Conservation (phyloP, 2,329 filamentous ascomycete genomes). For the Teratosphaeria gauchensis region DNA sequence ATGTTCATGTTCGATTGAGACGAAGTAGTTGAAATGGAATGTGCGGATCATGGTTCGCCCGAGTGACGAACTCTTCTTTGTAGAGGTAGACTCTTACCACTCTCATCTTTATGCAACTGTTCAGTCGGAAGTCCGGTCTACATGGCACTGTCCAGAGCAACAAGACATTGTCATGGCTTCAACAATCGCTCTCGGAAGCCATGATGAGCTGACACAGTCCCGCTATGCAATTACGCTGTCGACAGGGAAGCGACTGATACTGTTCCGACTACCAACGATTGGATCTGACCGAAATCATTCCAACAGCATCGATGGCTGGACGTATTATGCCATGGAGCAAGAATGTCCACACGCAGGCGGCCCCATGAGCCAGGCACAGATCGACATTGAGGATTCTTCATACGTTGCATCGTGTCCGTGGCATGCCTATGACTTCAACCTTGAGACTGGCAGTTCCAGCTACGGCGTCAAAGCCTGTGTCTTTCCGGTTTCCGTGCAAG, state of each 20-base stretch:
- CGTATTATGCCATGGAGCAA: constrained; percentile 10
- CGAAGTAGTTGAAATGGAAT: neutral
- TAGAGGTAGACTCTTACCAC: no score
- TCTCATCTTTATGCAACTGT: neutral
- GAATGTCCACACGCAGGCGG: constrained; percentile 9
- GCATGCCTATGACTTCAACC: constrained; percentile 9
- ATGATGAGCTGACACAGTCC: neutral
- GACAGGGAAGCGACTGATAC: constrained; percentile 6
- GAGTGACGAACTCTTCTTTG: neutral
- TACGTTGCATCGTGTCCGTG: constrained; percentile 10
- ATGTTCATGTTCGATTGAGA: no score
- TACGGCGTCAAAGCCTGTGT: constrained; percentile 8
- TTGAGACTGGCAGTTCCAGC: constrained; percentile 7
- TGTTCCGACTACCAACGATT: constrained; percentile 7
- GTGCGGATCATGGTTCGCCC: neutral
- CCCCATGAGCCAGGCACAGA: constrained; percentile 8
- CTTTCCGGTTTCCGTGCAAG: constrained; percentile 1
- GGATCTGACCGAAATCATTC: neutral
- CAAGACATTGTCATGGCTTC: neutral
- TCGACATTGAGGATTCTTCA: constrained; percentile 9
- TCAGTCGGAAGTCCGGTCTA: neutral
- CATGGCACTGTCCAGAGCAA: neutral
- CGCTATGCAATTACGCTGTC: constrained; percentile 6
- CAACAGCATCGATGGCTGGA: constrained; percentile 7
- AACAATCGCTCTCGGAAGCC: neutral